Evolutionary conservation across 1,139 yeast species (phyloP).

Genomic region (Yamadazyma mexicana): DNA sequence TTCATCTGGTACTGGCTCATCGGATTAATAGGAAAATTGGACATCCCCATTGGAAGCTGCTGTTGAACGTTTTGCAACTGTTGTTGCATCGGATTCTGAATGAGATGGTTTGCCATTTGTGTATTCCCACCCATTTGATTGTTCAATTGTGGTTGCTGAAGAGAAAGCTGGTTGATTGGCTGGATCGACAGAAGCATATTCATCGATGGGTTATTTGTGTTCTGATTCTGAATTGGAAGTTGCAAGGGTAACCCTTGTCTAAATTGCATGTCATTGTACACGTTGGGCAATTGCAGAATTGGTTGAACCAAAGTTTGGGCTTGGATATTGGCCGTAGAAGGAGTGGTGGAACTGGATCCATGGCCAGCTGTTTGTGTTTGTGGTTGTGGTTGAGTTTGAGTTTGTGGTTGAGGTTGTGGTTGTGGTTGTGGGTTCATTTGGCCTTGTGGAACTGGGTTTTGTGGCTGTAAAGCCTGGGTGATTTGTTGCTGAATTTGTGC

Average conservation of each 20-base stretch:
- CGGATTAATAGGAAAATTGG: conserved; percentile 4
- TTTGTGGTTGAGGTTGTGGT: background rate
- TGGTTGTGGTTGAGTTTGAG: background rate
- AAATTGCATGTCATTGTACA: conserved; percentile 9
- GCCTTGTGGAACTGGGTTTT: conserved; percentile 13
- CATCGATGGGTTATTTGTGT: conserved; percentile 3
- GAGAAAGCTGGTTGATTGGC: conserved; percentile 1
- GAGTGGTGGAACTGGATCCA: background rate
- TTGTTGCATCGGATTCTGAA: conserved; percentile 4
- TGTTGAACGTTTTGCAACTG: conserved; percentile 1
- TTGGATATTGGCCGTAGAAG: background rate
- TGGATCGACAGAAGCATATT: conserved; percentile 7
- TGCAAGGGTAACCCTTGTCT: conserved; percentile 8
- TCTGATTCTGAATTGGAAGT: conserved; percentile 2
- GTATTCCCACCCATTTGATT: background rate
- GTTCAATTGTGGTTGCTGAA: conserved; percentile 2
- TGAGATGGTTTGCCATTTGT: too few species aligned
- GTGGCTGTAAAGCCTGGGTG: conserved; percentile 17
- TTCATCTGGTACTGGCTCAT: conserved; percentile 8
- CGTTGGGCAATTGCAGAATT: conserved; percentile 9
- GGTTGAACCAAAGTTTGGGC: conserved; percentile 3
- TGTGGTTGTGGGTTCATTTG: conserved; percentile 1
- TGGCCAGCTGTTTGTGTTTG: background rate
- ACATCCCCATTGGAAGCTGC: conserved; percentile 4
- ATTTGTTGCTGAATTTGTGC: conserved; percentile 17